Percentiles rank a stretch among this genome's conserved stretches.
Conservation (phyloP, 2,329 filamentous ascomycete genomes). For the Thielaviopsis punctulata region DNA sequence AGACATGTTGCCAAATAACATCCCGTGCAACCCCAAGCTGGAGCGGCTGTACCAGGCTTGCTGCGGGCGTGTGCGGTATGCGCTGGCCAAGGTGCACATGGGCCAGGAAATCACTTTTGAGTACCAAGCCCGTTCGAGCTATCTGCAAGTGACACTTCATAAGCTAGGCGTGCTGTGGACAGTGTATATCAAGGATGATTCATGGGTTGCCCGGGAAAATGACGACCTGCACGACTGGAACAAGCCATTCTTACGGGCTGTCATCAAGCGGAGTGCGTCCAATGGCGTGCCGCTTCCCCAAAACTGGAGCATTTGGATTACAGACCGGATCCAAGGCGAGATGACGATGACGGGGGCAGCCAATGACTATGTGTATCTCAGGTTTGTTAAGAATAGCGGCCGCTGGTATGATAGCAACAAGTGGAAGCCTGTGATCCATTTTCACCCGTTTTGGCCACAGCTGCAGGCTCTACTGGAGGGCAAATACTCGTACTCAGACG, state of each 20-base stretch:
- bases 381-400: background rate
- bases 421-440: conserved; percentile 4
- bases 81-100: background rate
- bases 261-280: background rate
- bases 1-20: background rate
- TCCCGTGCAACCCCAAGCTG: background rate
- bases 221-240: background rate
- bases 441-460: conserved; percentile 2
- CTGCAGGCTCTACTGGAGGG: background rate
- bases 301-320: conserved; percentile 6
- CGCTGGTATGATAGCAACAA: background rate
- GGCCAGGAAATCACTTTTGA: conserved; percentile 1
- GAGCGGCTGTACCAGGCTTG: conserved; percentile 7
- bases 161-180: conserved; percentile 10
- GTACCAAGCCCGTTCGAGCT: conserved; percentile 1
- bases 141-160: conserved; percentile 10
- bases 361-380: conserved; percentile 1
- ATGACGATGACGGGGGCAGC: conserved; percentile 1
- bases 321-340: background rate
- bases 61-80: background rate
- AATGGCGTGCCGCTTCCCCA: background rate
- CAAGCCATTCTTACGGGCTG: conserved; percentile 4
- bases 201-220: background rate
- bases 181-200: conserved; percentile 8
- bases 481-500: conserved; percentile 2